Conservation (phyloP, 164 flowering plant genomes). For the Magnolia sinica region DNA sequence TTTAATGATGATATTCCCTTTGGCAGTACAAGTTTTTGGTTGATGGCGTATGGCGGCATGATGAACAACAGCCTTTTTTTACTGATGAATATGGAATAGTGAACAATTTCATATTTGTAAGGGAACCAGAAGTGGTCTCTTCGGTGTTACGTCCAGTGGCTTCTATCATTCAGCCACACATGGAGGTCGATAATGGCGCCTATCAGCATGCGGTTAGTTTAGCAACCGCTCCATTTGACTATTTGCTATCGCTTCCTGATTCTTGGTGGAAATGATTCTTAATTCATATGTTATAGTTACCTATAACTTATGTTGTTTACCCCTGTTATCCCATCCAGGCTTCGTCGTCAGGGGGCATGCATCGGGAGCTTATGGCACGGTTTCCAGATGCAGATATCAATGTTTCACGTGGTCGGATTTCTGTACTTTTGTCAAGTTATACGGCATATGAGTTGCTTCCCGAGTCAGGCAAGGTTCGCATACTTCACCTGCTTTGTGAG, state of each 20-base stretch:
- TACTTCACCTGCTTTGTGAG: conserved; percentile 17
- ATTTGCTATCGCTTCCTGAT: not conserved
- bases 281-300: conserved; percentile 3
- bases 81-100: conserved; percentile 32
- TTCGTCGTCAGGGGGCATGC: conserved; percentile 22
- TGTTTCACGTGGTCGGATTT: conserved; percentile 24
- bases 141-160: conserved; percentile 14
- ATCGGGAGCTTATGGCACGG: conserved; percentile 16
- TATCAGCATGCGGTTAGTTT: conserved; percentile 18
- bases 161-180: conserved; percentile 15
- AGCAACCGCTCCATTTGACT: not conserved
- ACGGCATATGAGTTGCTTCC: conserved; percentile 50
- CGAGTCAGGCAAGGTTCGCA: conserved; percentile 91
- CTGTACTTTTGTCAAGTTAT: conserved; percentile 31
- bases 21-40: conserved; percentile 50
- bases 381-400: conserved; percentile 27
- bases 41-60: conserved; percentile 44
- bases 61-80: conserved; percentile 25
- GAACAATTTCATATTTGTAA: conserved; percentile 32
- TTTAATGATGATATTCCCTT: not conserved
- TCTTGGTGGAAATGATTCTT: too few relatives aligned
- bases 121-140: conserved; percentile 23
- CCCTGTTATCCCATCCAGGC: conserved; percentile 23
- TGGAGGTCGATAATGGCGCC: conserved; percentile 22
- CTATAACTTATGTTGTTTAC: not conserved